Conservation (phyloP, 2,329 filamentous ascomycete species). For the Fusarium zealandicum region DNA sequence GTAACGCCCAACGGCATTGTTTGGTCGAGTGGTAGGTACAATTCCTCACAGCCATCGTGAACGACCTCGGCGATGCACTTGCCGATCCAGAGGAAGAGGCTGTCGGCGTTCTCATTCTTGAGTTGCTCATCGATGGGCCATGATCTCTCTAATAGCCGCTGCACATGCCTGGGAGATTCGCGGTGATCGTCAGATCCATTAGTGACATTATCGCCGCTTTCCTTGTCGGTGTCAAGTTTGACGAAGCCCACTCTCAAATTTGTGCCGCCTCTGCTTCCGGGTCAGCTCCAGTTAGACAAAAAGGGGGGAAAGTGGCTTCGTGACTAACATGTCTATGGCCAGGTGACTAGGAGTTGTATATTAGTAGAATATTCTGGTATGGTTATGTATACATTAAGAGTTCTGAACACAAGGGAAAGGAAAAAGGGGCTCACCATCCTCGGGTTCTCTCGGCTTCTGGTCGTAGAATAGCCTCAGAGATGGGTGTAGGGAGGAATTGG, state of each 20-base stretch:
- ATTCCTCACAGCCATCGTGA: slow-evolving; percentile 57
- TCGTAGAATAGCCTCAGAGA: slow-evolving; percentile 65
- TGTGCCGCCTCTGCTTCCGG: slow-evolving; percentile 68
- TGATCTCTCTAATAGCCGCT: slow-evolving; percentile 69
- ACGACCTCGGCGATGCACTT: slow-evolving; percentile 78
- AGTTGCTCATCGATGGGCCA: slow-evolving; percentile 79
- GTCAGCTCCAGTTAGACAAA: slow-evolving; percentile 1
- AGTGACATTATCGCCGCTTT: slow-evolving; percentile 10
- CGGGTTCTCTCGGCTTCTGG: slow-evolving; percentile 52
- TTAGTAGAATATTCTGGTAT: slow-evolving; percentile 5
- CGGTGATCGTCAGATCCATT: slow-evolving; percentile 28
- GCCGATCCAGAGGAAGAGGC: slow-evolving; percentile 83
- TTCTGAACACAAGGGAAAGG: background rate
- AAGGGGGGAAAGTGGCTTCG: background rate
- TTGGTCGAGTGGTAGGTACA: slow-evolving; percentile 51
- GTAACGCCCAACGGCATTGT: slow-evolving; percentile 71
- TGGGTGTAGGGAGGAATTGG: slow-evolving; percentile 68
- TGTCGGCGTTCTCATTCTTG: slow-evolving; percentile 76
- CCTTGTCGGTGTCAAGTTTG: slow-evolving; percentile 58
- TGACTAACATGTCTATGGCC: slow-evolving; percentile 70
- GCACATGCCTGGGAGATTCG: slow-evolving; percentile 50
- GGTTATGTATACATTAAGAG: too few relatives aligned
- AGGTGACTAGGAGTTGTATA: slow-evolving; percentile 55
- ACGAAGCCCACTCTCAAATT: slow-evolving; percentile 74
- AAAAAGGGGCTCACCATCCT: slow-evolving; percentile 56